A percentile compares a stretch with the other conserved stretches of the same genome.
phyloP scores from a whole-genome alignment of 2,329 filamentous ascomycete species.

The Verticillium nubilum region DNA sequence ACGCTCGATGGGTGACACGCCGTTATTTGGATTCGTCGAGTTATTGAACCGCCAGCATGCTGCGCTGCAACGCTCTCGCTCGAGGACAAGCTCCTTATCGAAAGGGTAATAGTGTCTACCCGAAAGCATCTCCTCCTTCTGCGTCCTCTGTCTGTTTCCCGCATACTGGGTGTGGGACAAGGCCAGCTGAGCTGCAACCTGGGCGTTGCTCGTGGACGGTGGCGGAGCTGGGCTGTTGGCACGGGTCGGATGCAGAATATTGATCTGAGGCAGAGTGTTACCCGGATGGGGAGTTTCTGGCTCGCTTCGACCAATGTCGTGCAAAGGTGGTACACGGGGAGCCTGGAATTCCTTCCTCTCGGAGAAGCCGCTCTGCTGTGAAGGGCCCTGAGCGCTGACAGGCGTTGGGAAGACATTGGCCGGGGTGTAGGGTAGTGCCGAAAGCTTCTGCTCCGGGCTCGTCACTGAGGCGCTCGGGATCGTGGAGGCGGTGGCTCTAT shows the following conservation, averaged over 20 bases:
- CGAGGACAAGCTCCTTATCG: constrained; percentile 69
- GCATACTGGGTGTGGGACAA: constrained; percentile 48
- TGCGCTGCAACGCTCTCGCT: constrained; percentile 77
- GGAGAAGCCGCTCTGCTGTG: constrained; percentile 32
- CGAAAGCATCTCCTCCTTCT: constrained; percentile 86
- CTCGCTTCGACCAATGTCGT: constrained; percentile 52
- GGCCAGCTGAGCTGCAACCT: constrained; percentile 54
- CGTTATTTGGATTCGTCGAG: constrained; percentile 67
- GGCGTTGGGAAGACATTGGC: constrained; percentile 57
- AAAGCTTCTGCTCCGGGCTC: constrained; percentile 59
- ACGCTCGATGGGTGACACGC: constrained; percentile 64
- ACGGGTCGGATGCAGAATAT: constrained; percentile 44
- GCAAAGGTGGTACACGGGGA: constrained; percentile 53
- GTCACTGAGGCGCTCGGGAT: constrained; percentile 51
- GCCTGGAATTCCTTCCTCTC: constrained; percentile 53
- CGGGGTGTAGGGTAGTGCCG: constrained; percentile 48
- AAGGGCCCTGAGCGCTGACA: constrained; percentile 49
- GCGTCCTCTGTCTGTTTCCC: constrained; percentile 43
- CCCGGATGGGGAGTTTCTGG: constrained; percentile 48
- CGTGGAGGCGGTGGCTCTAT: constrained; percentile 53
- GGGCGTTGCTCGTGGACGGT: constrained; percentile 36
- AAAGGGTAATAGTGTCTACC: constrained; percentile 77
- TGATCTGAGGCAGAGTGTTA: constrained; percentile 51
- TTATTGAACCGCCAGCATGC: constrained; percentile 86
- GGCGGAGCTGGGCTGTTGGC: constrained; percentile 41